phyloP scores from a whole-genome alignment of 768 basidiomycete genomes.

The Cyathus striatus region DNA sequence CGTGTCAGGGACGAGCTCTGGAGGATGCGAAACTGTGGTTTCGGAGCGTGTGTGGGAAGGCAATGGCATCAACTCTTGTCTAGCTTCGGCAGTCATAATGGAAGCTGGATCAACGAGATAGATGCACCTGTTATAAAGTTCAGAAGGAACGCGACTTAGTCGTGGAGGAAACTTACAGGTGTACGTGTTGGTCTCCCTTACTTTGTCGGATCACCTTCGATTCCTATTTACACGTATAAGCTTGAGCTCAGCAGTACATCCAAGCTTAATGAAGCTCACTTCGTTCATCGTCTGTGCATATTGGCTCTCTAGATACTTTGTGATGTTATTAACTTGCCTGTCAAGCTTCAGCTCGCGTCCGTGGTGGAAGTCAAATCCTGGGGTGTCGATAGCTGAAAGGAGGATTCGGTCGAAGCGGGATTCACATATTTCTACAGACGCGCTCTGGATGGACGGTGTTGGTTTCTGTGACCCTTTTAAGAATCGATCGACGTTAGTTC shows the following conservation, averaged over 20 bases:
- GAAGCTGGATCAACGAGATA: constrained; percentile 81
- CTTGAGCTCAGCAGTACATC: not conserved
- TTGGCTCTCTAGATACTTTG: constrained; percentile 76
- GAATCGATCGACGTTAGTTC: constrained; percentile 58
- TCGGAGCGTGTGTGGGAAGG: constrained; percentile 62
- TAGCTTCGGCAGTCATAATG: constrained; percentile 50
- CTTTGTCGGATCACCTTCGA: constrained; percentile 84
- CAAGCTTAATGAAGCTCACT: constrained; percentile 32
- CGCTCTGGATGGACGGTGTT: constrained; percentile 61
- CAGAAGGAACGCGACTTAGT: constrained; percentile 1
- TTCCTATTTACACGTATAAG: constrained; percentile 42
- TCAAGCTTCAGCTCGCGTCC: constrained; percentile 77
- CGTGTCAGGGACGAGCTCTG: constrained; percentile 52
- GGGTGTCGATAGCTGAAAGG: constrained; percentile 82
- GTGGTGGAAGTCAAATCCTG: constrained; percentile 71
- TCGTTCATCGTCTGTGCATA: constrained; percentile 87
- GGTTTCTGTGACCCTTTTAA: constrained; percentile 53
- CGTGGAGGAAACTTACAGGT: constrained; percentile 52
- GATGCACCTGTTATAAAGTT: constrained; percentile 52
- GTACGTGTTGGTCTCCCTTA: constrained; percentile 87
- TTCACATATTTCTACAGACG: constrained; percentile 79
- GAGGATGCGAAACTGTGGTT: constrained; percentile 52
- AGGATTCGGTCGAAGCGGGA: constrained; percentile 75
- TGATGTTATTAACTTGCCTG: constrained; percentile 65
- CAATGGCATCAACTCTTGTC: constrained; percentile 41